Percentiles rank a stretch among this genome's conserved stretches.
phyloP scores from a whole-genome alignment of 2,329 filamentous ascomycete genomes.

The Colletotrichum horii region DNA sequence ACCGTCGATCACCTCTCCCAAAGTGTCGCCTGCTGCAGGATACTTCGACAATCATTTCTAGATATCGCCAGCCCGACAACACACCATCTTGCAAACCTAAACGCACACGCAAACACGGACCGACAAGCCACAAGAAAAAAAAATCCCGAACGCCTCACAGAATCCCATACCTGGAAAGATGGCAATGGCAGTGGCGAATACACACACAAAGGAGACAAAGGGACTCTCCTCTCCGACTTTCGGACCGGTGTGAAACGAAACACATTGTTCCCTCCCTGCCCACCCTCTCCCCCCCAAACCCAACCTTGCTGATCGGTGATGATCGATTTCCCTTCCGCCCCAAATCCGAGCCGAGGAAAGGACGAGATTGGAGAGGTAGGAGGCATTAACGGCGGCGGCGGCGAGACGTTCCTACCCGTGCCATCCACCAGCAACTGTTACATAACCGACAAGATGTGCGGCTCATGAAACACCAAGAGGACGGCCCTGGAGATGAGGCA shows the following conservation, averaged over 20 bases:
- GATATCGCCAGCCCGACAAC: not conserved
- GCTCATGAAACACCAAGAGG: not conserved
- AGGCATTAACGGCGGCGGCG: not conserved
- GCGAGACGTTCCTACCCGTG: not conserved
- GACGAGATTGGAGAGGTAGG: not conserved
- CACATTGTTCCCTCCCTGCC: not conserved
- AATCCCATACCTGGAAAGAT: not conserved
- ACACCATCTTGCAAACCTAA: not conserved
- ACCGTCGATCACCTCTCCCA: not conserved
- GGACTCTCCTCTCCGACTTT: not conserved
- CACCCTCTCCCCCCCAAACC: not conserved
- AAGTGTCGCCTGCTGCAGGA: not conserved
- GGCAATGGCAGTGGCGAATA: not conserved
- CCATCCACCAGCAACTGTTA: not conserved
- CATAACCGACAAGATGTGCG: slow-evolving; percentile 1
- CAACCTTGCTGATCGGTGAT: not conserved
- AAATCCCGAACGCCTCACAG: not conserved
- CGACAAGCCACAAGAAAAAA: not conserved
- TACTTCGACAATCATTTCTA: not conserved
- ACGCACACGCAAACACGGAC: not conserved
- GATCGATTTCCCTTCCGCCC: not conserved
- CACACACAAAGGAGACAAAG: not conserved
- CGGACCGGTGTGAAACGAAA: slow-evolving; percentile 2
- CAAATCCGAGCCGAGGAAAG: not conserved
- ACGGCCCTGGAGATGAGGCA: not conserved